Base-by-base conservation (phyloP, 441 rosid genomes). In the Populus hybrid region DNA sequence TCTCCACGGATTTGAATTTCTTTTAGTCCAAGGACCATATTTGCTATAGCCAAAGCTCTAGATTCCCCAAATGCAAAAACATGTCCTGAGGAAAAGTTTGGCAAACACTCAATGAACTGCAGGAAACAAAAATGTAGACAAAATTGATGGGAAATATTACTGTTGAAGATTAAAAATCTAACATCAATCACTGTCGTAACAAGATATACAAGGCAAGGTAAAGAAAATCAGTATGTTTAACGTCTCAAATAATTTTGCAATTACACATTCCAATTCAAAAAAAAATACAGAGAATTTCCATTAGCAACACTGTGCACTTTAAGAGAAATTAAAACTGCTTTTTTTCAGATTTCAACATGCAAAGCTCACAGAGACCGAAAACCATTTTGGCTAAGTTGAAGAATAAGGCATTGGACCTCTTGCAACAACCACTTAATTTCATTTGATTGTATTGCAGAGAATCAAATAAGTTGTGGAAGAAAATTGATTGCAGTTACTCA, bases 1-100 rank as follows among this genome's bases (percentile, higher is more conserved):
- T 95, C 99, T 82, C 99, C 99, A 75, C 99, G 95, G 76, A 97
- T 97, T 88, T 97, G 99, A 82, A 97, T 95, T 91, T 97, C 99
- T 83, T 97, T 97, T 84, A 97, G 88, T 77, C 99, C 99, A 77
- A 97, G 98, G 84, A 97, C 99, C 99, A 97, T 97, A 83, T 97
- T 97, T 80, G 99, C 99, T 81, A 97, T 97, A 66, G 99, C 99
- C 84, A 97, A 85, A 74, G 97, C 91, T 93, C 99, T 92, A 64
- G 98, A 95, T 75, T 97, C 99, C 80, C 99, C 99, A 81, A 97
- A 97, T 66, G 99, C 98, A 79, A 97, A 97, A 78, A 97, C 89
- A 83, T 97, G 99, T 76, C 99, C 99, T 97, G 83, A 69, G 73
- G 81, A 72, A 86, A 81, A 69, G 81, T 72, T 72, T 28, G n/a